Percentiles rank a stretch among this genome's conserved stretches.
These are phyloP conservation scores for Inga leiocalycina DNA, from an alignment of 306 rosid species.

Conservation along the genomic window DNA sequence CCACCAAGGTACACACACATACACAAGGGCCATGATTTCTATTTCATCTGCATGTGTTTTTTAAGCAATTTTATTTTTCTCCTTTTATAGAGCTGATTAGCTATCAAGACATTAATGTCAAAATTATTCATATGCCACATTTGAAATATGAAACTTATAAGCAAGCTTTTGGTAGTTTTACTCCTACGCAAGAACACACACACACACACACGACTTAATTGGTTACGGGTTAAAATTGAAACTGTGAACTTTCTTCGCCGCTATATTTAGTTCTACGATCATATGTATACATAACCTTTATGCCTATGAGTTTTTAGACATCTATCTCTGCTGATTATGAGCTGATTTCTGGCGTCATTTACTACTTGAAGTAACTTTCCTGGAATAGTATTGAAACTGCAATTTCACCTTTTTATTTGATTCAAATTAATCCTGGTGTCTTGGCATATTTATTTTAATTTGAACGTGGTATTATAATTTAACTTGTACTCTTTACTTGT, in stretches of 20 bases:
- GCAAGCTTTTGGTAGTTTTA: background rate
- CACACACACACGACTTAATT: background rate
- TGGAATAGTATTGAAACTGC: background rate
- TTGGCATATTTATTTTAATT: background rate
- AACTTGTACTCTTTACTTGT: background rate
- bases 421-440: too few relatives aligned
- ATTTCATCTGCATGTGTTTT: background rate
- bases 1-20: constrained; percentile 59
- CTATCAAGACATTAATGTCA: background rate
- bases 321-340: background rate
- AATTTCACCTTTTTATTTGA: background rate
- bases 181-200: too few relatives aligned
- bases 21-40: background rate
- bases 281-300: background rate
- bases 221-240: background rate
- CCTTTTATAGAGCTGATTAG: background rate
- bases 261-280: background rate
- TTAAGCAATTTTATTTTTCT: background rate
- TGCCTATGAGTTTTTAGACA: background rate
- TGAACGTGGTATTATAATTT: background rate
- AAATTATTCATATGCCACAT: background rate
- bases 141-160: background rate
- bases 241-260: background rate
- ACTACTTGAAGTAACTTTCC: background rate
- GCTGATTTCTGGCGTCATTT: background rate